phyloP scores from a whole-genome alignment of 2,329 filamentous ascomycete species.

The Alternaria dauci region DNA sequence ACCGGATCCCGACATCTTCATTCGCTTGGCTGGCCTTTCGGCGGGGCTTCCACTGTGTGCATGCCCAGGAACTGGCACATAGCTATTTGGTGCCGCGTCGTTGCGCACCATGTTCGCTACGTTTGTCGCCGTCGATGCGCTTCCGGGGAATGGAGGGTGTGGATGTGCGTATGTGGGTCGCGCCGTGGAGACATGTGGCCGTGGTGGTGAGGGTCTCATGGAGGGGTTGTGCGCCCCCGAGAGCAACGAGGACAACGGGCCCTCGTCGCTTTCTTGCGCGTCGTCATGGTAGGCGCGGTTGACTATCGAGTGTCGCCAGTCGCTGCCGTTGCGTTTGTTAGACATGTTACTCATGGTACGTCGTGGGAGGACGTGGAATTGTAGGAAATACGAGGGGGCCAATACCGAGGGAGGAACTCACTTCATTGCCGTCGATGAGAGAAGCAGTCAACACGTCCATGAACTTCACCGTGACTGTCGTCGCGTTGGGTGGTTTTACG shows the following conservation, averaged over 20 bases:
- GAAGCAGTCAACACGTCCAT: constrained; percentile 31
- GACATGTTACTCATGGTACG: background rate
- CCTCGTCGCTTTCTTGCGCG: constrained; percentile 6
- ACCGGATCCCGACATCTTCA: constrained; percentile 26
- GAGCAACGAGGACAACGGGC: background rate
- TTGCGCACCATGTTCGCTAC: background rate
- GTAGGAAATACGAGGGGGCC: background rate
- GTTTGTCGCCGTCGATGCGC: background rate
- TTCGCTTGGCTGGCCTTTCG: constrained; percentile 32
- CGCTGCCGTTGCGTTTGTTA: constrained; percentile 14
- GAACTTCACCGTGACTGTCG: constrained; percentile 23
- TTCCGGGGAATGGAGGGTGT: constrained; percentile 5
- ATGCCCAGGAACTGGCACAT: constrained; percentile 6
- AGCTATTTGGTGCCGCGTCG: background rate
- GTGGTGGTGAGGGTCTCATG: background rate
- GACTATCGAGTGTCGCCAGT: constrained; percentile 24
- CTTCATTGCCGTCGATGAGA: constrained; percentile 26
- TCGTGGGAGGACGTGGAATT: background rate
- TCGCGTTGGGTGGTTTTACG: constrained; percentile 30
- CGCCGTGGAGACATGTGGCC: background rate
- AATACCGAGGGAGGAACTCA: constrained; percentile 18
- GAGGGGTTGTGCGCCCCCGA: background rate
- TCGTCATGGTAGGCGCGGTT: constrained; percentile 37
- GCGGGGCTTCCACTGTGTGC: background rate
- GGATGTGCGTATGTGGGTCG: background rate